Conservation (phyloP, 768 basidiomycete genomes). For the Astraeus odoratus region DNA sequence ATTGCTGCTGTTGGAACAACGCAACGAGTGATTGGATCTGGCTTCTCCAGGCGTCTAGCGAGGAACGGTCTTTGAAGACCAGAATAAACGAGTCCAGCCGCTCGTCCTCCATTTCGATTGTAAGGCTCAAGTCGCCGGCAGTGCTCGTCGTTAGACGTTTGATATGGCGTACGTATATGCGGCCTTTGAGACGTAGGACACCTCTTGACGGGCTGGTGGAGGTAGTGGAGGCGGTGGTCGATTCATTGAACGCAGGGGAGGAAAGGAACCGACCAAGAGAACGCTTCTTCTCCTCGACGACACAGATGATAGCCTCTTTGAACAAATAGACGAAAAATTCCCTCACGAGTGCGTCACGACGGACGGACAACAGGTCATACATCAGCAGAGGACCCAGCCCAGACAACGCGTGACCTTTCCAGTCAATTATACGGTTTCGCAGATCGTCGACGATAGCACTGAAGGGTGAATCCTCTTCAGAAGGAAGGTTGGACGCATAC, state of each 20-base stretch:
- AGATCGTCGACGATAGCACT: conserved; percentile 82
- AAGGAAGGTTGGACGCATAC: conserved; percentile 14
- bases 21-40: conserved; percentile 76
- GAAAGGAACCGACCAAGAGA: conserved; percentile 70
- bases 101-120: conserved; percentile 98
- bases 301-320: conserved; percentile 96
- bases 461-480: conserved; percentile 72
- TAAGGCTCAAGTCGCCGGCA: conserved; percentile 82
- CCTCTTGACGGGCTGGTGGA: conserved; percentile 38
- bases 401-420: conserved; percentile 91
- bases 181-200: conserved; percentile 85
- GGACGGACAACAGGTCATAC: conserved; percentile 86
- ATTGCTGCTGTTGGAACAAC: conserved; percentile 55
- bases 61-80: conserved; percentile 86
- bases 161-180: conserved; percentile 95
- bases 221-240: conserved; percentile 34
- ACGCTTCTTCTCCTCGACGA: conserved; percentile 92
- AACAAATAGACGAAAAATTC: conserved; percentile 97
- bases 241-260: conserved; percentile 50
- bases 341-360: conserved; percentile 81
- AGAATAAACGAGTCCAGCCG: conserved; percentile 90
- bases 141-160: conserved; percentile 80
- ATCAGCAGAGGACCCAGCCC: conserved; percentile 85
- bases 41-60: conserved; percentile 82
- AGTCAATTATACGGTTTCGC: conserved; percentile 84